Percentiles rank a stretch among this genome's conserved stretches.
phyloP scores from a whole-genome alignment of 169 alveolate genomes.

The Besnoitia besnoiti region DNA sequence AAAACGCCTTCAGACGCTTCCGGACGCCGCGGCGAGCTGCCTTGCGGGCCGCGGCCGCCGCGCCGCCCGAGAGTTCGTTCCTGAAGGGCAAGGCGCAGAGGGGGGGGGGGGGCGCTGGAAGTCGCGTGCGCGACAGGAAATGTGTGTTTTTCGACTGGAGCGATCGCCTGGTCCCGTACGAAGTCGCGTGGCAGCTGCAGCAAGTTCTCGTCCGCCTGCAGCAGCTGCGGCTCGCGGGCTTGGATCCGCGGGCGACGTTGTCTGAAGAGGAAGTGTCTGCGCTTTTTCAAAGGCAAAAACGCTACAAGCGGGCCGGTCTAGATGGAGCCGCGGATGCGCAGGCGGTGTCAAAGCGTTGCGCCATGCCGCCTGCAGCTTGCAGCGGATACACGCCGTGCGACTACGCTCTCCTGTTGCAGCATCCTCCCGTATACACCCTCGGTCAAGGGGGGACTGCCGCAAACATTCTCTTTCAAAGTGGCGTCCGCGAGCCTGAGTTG shows the following conservation, averaged over 20 bases:
- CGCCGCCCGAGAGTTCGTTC: too few relatives aligned
- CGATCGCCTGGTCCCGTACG: conserved; percentile 48
- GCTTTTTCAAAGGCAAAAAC: background rate
- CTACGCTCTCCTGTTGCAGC: conserved; percentile 75
- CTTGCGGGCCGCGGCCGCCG: too few relatives aligned
- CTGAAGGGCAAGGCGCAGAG: too few relatives aligned
- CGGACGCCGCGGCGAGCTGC: too few relatives aligned
- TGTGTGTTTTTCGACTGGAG: conserved; percentile 33
- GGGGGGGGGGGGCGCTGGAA: too few relatives aligned
- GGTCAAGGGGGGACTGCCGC: conserved; percentile 71
- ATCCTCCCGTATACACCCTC: conserved; percentile 75
- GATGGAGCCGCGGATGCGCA: background rate
- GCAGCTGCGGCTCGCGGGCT: background rate
- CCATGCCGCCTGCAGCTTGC: background rate
- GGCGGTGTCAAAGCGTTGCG: background rate
- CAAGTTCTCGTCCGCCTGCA: conserved; percentile 26
- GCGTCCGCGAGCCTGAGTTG: background rate
- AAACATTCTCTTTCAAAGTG: background rate
- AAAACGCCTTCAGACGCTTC: too few relatives aligned
- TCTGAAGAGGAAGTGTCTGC: background rate
- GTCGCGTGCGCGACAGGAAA: background rate
- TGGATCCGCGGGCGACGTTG: background rate
- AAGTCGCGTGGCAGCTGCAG: conserved; percentile 37
- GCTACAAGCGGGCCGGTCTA: background rate
- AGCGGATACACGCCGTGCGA: conserved; percentile 50